phyloP scores from a whole-genome alignment of 345 rosid genomes.

The Salix suchowensis region DNA sequence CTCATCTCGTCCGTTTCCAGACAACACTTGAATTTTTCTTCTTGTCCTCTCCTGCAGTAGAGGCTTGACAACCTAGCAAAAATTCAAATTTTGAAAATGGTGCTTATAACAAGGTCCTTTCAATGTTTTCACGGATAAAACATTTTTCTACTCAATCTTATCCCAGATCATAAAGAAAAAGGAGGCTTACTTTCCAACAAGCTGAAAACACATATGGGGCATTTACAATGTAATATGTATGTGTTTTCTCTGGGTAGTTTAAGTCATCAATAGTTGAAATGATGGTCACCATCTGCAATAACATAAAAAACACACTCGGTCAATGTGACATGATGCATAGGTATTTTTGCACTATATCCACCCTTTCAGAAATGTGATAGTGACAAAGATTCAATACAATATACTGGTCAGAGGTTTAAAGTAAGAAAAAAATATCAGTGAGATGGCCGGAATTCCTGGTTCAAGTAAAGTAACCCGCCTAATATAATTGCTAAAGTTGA shows the following conservation, averaged over 20 bases:
- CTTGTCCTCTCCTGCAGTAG: slow-evolving; percentile 92
- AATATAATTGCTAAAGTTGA: background rate
- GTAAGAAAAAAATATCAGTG: background rate
- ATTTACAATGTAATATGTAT: slow-evolving; percentile 78
- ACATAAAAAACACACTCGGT: background rate
- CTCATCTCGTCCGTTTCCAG: slow-evolving; percentile 77
- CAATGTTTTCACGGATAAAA: background rate
- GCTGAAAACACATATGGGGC: slow-evolving; percentile 91
- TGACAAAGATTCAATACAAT: background rate
- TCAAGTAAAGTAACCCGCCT: background rate
- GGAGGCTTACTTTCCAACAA: slow-evolving; percentile 69
- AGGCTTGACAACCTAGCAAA: slow-evolving; percentile 78
- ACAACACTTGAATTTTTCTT: slow-evolving; percentile 69
- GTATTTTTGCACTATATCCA: background rate
- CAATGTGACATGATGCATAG: background rate
- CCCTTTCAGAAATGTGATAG: background rate
- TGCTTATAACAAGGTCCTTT: background rate
- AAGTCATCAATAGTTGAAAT: slow-evolving; percentile 84
- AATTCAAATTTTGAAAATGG: slow-evolving; percentile 2
- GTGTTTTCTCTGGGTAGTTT: slow-evolving; percentile 95
- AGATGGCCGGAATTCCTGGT: background rate
- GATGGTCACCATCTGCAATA: slow-evolving; percentile 74
- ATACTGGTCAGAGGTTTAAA: background rate
- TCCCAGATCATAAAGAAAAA: background rate
- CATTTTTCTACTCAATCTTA: background rate